phyloP scores from a whole-genome alignment of 2,329 filamentous ascomycete species.

The Fusarium fujikuroi region DNA sequence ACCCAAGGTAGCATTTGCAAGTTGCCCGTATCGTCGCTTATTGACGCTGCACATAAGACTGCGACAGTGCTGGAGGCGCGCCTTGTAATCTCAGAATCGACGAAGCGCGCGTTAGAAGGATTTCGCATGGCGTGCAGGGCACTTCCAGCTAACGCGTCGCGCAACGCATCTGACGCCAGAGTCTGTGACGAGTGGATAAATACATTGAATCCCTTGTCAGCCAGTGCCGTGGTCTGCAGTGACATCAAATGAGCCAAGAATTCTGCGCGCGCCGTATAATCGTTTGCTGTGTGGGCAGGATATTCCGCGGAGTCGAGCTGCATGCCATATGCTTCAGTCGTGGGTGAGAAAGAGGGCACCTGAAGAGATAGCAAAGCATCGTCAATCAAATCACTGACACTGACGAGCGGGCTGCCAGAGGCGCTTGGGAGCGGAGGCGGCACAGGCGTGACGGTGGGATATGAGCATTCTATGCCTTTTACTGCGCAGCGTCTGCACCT shows the following conservation, averaged over 20 bases:
- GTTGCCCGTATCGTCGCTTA: rapidly evolving
- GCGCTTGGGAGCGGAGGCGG: background rate
- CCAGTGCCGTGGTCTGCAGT: background rate
- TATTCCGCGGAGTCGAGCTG: background rate
- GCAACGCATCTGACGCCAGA: background rate
- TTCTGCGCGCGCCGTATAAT: background rate
- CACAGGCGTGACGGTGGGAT: background rate
- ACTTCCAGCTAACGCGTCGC: background rate
- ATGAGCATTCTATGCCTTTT: background rate
- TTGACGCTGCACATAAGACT: background rate
- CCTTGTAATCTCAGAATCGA: background rate
- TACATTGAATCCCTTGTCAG: background rate
- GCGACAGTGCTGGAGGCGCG: background rate
- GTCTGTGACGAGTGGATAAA: background rate
- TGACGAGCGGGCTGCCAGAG: background rate
- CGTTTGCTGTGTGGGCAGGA: background rate
- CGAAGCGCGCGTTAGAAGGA: background rate
- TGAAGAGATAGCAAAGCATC: background rate
- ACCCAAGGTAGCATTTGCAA: background rate
- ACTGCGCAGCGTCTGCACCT: background rate
- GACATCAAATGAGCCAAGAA: background rate
- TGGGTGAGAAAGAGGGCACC: rapidly evolving
- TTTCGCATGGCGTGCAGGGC: background rate
- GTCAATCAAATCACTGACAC: no score
- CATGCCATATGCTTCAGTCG: background rate